Evolutionary conservation across 306 rosid species (phyloP).

Genomic region (Acmispon strigosus): DNA sequence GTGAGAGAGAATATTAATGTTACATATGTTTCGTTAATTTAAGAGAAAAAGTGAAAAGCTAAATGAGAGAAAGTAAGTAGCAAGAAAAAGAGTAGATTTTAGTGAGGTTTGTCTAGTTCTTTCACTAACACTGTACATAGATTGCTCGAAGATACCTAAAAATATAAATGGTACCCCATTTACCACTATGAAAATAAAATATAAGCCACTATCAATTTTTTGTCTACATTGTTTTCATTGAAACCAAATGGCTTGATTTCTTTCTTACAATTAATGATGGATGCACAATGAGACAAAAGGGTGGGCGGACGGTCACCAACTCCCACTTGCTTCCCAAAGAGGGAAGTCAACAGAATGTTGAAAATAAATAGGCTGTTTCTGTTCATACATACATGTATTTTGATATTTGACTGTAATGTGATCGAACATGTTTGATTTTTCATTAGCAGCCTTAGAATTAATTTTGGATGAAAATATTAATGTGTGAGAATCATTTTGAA

Average conservation of each 20-base stretch:
- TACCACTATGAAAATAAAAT: slow-evolving; percentile 8
- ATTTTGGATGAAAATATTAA: no score
- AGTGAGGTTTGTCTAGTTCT: no score
- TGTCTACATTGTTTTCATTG: slow-evolving; percentile 6
- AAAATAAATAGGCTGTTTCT: slow-evolving; percentile 24
- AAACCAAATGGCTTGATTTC: slow-evolving; percentile 23
- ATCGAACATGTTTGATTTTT: no score
- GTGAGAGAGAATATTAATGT: no score
- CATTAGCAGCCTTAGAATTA: no score
- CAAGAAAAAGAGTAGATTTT: no score
- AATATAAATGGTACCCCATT: neutral
- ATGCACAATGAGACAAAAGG: slow-evolving; percentile 48
- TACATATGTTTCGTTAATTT: no score
- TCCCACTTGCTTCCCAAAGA: slow-evolving; percentile 72
- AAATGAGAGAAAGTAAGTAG: no score
- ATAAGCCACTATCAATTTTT: slow-evolving; percentile 2
- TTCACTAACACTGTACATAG: neutral
- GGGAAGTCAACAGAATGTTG: slow-evolving; percentile 49
- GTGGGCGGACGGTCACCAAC: slow-evolving; percentile 43
- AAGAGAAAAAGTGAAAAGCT: no score
- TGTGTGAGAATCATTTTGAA: no score
- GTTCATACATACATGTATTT: no score
- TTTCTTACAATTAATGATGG: slow-evolving; percentile 2
- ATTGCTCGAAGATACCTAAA: slow-evolving; percentile 5
- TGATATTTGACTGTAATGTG: no score